Evolutionary conservation across 257 asterid species (phyloP), one percentile per base, ranked within the genome.

Genomic region (Solanum pennellii): DNA sequence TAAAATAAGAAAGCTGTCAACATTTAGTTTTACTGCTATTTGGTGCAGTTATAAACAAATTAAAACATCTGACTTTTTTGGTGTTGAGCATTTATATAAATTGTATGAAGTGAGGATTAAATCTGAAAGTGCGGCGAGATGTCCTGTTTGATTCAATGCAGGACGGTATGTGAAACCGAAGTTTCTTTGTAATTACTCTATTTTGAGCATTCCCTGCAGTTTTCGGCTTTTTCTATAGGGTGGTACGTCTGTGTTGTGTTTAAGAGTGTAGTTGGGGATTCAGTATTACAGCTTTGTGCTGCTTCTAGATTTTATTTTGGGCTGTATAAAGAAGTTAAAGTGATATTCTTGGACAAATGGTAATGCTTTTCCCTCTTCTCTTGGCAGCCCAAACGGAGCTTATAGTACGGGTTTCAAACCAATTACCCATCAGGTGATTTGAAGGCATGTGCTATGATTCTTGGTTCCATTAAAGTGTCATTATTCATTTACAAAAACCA

Each of bases 381-480:
- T 86, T 90, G 66, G 92, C 98, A 96, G 99, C 91, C 99, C 99
- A 45, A 91, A 95, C 88, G 98, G 99, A 90, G 99, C 99, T 86
- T 96, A 96, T 91, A 96, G 98, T 89, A 94, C 98, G 44, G 99
- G 99, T 88, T 96, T 96, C 93, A 94, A 93, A 87, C 99, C 99
- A 90, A 96, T 96, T 88, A 95, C 99, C 83, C 99, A 96, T 91
- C 99, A 96, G 99, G 99, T 96, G 95, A 95, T 89, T 85, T 88
- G 89, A 92, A 92, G 94, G 94, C 92, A 90, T 89, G 91, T 88
- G 73, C 88, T 87, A 27, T 74, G 27, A 77, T 87, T 89, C 45
- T 87, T 42, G 85, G 68, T 33, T 60, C 33, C 71, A 33, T 71
- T 52, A 0, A 12, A 44, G 42, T 71, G 77, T 15, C 35, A 45